Base-by-base conservation (phyloP, 495 filamentous ascomycete genomes). In the Aspergillus sclerotioniger region DNA sequence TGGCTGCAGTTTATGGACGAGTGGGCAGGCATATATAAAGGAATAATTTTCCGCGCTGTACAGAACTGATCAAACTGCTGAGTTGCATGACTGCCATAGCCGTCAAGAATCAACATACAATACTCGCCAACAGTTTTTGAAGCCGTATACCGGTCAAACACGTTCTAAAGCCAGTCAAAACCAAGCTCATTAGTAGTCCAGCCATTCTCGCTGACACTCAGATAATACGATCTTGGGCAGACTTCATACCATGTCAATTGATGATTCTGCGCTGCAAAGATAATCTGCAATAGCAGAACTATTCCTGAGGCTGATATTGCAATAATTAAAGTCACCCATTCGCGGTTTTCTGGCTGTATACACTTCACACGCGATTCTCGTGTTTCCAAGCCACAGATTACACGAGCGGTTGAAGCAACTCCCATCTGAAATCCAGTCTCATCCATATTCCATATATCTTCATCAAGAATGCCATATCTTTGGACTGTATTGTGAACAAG, bases 381-480 rank as follows among this genome's bases (percentile, higher is more conserved):
- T 47, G 20, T 47, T 47, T 47, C 44, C 21, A 6, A 47, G 44
- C 17, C 20, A 47, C 20, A 47, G 16, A 47, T 17, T 47, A 47
- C 20, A 47, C 20, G 20, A 9, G 20, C 20, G 21, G 16, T 21
- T 47, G 21, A 47, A 47, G 41, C 41, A 7, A 44, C n/a, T n/a
- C n/a, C n/a, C n/a, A n/a, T n/a, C n/a, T n/a, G n/a, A n/a, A n/a
- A n/a, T n/a, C n/a, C n/a, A n/a, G n/a, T n/a, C n/a, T n/a, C n/a
- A n/a, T n/a, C n/a, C n/a, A n/a, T n/a, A n/a, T n/a, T n/a, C n/a
- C 17, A 33, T 19, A 33, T 51, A 31, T 51, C 29, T 51, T 51
- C 32, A 51, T 51, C 32, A 51, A 31, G 21, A 31, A 51, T 51
- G 32, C 48, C 46, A n/a, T 54, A n/a, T 54, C 20, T 35, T 19